Evolutionary conservation across 2,329 filamentous ascomycete species (phyloP).

Genomic region (Aspergillus sp.): DNA sequence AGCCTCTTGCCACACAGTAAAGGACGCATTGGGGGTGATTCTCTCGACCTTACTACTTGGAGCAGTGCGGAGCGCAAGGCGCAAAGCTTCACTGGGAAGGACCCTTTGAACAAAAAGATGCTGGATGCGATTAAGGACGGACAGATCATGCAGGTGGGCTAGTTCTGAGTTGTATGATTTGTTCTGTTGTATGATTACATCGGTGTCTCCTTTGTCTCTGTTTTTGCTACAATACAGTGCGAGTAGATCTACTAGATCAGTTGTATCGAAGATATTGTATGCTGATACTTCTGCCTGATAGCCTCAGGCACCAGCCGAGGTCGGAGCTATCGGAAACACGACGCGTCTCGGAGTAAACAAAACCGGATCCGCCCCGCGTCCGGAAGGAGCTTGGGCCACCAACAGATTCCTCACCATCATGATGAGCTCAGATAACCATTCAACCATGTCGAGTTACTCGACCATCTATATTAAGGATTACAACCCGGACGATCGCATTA

Average conservation of each 20-base stretch:
- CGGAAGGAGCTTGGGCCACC: constrained; percentile 21
- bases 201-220: too few species aligned
- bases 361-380: constrained; percentile 14
- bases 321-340: constrained; percentile 19
- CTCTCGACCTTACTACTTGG: constrained; percentile 38
- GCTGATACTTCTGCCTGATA: background rate
- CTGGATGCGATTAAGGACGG: constrained; percentile 40
- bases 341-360: constrained; percentile 23
- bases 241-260: too few species aligned
- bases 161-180: background rate
- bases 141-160: constrained; percentile 21
- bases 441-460: too few species aligned
- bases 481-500: too few species aligned
- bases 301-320: constrained; percentile 14
- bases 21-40: constrained; percentile 39
- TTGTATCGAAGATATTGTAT: too few species aligned
- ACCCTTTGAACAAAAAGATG: constrained; percentile 34
- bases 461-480: too few species aligned
- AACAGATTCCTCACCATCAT: background rate
- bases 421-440: too few species aligned
- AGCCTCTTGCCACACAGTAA: background rate
- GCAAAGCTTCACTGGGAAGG: constrained; percentile 32
- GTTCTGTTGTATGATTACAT: background rate
- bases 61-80: constrained; percentile 33
- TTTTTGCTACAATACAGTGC: too few species aligned